phyloP scores from a whole-genome alignment of 2,329 filamentous ascomycete genomes.

The Periconia sp. region DNA sequence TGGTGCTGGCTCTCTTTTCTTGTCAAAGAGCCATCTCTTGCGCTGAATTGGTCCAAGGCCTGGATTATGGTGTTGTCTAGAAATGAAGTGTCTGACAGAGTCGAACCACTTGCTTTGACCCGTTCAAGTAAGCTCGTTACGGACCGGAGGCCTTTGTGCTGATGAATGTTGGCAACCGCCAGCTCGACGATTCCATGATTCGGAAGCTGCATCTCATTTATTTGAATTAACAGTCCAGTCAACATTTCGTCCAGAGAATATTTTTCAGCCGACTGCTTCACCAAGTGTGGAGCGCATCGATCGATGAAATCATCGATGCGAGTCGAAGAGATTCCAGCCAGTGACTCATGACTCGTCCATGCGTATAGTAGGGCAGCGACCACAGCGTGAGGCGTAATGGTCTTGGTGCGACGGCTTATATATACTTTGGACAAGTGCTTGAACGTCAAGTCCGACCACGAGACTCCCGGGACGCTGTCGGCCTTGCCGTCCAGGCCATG shows the following conservation, averaged over 20 bases:
- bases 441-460: conserved; percentile 11
- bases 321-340: not conserved
- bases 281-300: conserved; percentile 1
- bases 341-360: conserved; percentile 3
- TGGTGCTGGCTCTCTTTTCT: conserved; percentile 11
- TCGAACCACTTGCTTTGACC: conserved; percentile 12
- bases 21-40: conserved; percentile 1
- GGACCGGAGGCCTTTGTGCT: conserved; percentile 11
- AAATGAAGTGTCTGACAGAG: conserved; percentile 12
- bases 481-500: conserved; percentile 17
- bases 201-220: conserved; percentile 14
- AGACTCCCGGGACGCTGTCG: not conserved
- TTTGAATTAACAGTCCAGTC: conserved; percentile 14
- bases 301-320: conserved; percentile 3
- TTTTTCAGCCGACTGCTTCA: conserved; percentile 2
- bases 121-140: conserved; percentile 17
- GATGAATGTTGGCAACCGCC: conserved; percentile 16
- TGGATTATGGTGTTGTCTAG: conserved; percentile 11
- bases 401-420: not conserved
- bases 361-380: conserved; percentile 5
- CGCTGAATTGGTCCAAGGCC: conserved; percentile 8
- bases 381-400: conserved; percentile 1
- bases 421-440: not conserved
- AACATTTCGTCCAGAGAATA: conserved; percentile 12
- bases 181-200: conserved; percentile 22